Percentiles rank a stretch among this genome's conserved stretches.
These are phyloP conservation scores for Yueomyces sp. DNA, from an alignment of 1,139 yeast species.

Conservation along the genomic window DNA sequence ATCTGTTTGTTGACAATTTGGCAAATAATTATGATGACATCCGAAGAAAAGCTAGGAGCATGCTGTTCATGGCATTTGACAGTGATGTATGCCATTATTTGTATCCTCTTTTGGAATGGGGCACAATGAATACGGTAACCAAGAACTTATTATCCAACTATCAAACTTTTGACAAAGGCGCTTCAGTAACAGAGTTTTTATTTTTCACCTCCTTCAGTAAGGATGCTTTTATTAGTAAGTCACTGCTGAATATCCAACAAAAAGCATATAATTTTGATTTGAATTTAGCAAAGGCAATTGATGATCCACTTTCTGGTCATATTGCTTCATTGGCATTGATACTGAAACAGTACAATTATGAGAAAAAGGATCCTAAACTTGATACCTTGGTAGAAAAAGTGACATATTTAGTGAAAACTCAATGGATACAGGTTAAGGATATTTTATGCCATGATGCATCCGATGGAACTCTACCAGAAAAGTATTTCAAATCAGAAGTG, in stretches of 20 bases:
- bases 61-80: constrained; percentile 37
- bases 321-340: constrained; percentile 45
- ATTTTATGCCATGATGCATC: constrained; percentile 59
- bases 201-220: constrained; percentile 21
- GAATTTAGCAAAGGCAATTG: constrained; percentile 29
- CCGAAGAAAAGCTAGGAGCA: constrained; percentile 37
- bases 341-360: constrained; percentile 26
- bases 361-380: constrained; percentile 3
- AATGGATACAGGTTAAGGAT: constrained; percentile 45
- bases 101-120: constrained; percentile 6
- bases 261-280: constrained; percentile 9
- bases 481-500: constrained; percentile 28
- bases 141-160: constrained; percentile 45
- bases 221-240: constrained; percentile 14
- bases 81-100: constrained; percentile 14
- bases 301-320: constrained; percentile 51
- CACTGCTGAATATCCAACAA: constrained; percentile 21
- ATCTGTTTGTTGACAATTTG: constrained; percentile 46
- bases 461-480: constrained; percentile 44
- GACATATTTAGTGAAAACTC: constrained; percentile 20
- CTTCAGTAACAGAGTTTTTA: constrained; percentile 45
- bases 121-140: constrained; percentile 28
- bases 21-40: constrained; percentile 69
- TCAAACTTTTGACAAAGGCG: constrained; percentile 73
- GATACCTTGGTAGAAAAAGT: constrained; percentile 9